Evolutionary conservation across 192 early-diverging fungal species (phyloP).

Genomic region (Helicostylum pulchrum): DNA sequence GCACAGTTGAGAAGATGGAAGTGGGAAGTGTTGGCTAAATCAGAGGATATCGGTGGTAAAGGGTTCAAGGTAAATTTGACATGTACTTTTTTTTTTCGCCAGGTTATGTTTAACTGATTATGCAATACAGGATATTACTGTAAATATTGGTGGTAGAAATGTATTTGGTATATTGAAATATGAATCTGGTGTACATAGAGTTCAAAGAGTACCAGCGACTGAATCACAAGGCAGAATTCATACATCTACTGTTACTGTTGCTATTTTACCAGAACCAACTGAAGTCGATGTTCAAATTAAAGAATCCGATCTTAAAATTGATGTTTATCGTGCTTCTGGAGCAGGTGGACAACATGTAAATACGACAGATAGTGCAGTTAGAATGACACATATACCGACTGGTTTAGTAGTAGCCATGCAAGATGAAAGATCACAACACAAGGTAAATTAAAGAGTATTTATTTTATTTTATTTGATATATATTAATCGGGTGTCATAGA

Average conservation of each 20-base stretch:
- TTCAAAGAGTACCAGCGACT: slow-evolving; percentile 77
- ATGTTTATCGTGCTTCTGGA: slow-evolving; percentile 72
- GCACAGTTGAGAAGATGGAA: slow-evolving; percentile 60
- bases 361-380: slow-evolving; percentile 91
- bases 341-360: slow-evolving; percentile 96
- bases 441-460: too few species aligned
- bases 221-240: slow-evolving; percentile 76
- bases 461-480: background rate
- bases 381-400: slow-evolving; percentile 90
- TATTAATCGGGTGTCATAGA: slow-evolving; percentile 40
- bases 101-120: background rate
- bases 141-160: slow-evolving; percentile 61
- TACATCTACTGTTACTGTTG: slow-evolving; percentile 76
- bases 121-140: slow-evolving; percentile 51
- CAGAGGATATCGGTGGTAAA: slow-evolving; percentile 43
- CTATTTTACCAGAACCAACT: slow-evolving; percentile 71
- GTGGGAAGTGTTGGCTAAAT: slow-evolving; percentile 53
- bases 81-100: background rate
- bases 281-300: slow-evolving; percentile 65
- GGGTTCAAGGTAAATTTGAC: slow-evolving; percentile 43
- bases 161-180: slow-evolving; percentile 77
- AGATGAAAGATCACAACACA: slow-evolving; percentile 91
- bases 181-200: slow-evolving; percentile 82
- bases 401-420: slow-evolving; percentile 86
- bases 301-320: slow-evolving; percentile 65